Percentiles rank a stretch among this genome's conserved stretches.
These are phyloP conservation scores for Carex kokanica DNA, from an alignment of 176 grass and related monocot genomes.

Conservation along the genomic window DNA sequence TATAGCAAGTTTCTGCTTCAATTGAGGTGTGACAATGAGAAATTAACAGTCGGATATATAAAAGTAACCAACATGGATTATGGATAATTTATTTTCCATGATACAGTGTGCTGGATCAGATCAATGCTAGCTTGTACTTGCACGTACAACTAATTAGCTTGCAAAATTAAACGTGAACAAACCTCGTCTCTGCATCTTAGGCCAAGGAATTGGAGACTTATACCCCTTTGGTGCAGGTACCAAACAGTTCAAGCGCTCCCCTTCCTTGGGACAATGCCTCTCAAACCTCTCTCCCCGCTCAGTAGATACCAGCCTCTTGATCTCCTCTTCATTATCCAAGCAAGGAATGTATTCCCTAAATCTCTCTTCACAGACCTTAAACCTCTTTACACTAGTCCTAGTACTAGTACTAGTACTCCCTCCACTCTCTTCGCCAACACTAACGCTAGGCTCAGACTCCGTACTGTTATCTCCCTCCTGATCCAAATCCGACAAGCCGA, in stretches of 20 bases:
- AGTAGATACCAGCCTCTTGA: conserved; percentile 55
- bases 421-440: background rate
- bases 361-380: conserved; percentile 49
- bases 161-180: conserved; percentile 21
- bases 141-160: background rate
- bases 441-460: conserved; percentile 6
- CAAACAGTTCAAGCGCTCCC: conserved; percentile 59
- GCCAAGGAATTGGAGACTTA: conserved; percentile 79
- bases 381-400: conserved; percentile 34
- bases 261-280: conserved; percentile 74
- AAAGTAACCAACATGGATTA: background rate
- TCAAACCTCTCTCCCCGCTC: conserved; percentile 73
- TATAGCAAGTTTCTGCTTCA: background rate
- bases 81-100: background rate
- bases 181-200: conserved; percentile 92
- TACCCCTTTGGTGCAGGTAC: conserved; percentile 67
- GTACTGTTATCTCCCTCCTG: conserved; percentile 30
- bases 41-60: background rate
- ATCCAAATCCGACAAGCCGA: conserved; percentile 39
- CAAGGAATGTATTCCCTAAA: conserved; percentile 93
- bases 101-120: background rate
- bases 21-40: background rate
- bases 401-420: background rate
- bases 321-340: conserved; percentile 75
- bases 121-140: background rate